Conservation (phyloP, 2,329 filamentous ascomycete species). For the Domatiomyces catenatus region DNA sequence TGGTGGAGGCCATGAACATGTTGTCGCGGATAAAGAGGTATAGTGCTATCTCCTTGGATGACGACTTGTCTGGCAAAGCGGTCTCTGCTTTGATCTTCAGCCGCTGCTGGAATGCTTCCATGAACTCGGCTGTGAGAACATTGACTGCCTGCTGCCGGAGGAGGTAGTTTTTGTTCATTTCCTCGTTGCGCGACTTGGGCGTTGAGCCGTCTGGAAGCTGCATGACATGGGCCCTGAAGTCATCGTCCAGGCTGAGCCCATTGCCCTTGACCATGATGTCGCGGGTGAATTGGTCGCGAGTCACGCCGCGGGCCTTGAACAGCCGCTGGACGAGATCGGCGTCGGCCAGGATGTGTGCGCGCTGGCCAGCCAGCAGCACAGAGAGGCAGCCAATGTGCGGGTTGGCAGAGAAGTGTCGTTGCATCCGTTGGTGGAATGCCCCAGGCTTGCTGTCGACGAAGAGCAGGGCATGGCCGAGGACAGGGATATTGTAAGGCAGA, state of each 20-base stretch:
- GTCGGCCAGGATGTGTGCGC: slow-evolving; percentile 5
- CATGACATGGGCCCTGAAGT: neutral
- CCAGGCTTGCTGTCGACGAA: slow-evolving; percentile 9
- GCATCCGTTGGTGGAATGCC: slow-evolving; percentile 2
- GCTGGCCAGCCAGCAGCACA: slow-evolving; percentile 6
- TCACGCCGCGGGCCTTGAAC: slow-evolving; percentile 5
- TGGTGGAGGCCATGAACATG: slow-evolving; percentile 6
- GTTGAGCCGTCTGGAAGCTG: neutral
- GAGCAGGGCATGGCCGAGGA: slow-evolving; percentile 7
- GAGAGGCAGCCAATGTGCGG: slow-evolving; percentile 1
- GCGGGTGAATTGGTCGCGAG: slow-evolving; percentile 6
- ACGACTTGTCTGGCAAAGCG: neutral
- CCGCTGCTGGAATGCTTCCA: slow-evolving; percentile 2
- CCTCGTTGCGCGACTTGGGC: slow-evolving; percentile 1
- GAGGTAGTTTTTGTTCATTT: slow-evolving; percentile 5
- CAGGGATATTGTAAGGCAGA: slow-evolving; percentile 9
- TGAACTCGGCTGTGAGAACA: slow-evolving; percentile 7
- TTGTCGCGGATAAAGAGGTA: slow-evolving; percentile 2
- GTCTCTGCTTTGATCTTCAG: neutral
- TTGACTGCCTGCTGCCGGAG: slow-evolving; percentile 7
- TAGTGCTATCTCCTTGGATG: neutral
- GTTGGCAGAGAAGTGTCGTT: neutral
- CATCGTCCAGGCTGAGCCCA: neutral
- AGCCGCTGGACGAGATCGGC: slow-evolving; percentile 6
- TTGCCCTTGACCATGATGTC: neutral